A percentile compares a stretch with the other conserved stretches of the same genome.
These are phyloP conservation scores for Picochlorum sp. DNA, from an alignment of 139 green algal species.

Conservation along the genomic window DNA sequence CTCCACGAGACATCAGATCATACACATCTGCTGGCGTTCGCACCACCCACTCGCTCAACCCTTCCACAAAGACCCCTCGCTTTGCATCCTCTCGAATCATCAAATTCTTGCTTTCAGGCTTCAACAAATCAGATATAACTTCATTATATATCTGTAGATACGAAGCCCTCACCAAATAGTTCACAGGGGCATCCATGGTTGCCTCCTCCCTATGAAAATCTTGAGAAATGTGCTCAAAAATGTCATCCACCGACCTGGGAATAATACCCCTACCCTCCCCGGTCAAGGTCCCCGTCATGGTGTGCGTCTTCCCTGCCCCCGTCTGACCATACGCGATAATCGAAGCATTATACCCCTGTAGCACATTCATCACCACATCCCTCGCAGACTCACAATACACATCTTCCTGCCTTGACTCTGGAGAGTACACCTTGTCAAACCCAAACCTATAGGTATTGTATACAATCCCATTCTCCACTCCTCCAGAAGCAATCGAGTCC, in stretches of 20 bases:
- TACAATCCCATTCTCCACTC: slow-evolving; percentile 38
- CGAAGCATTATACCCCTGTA: slow-evolving; percentile 83
- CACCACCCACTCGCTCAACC: slow-evolving; percentile 92
- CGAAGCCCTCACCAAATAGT: slow-evolving; percentile 88
- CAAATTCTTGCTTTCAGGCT: slow-evolving; percentile 76
- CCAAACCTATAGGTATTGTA: slow-evolving; percentile 62
- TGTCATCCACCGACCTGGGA: slow-evolving; percentile 85
- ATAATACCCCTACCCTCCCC: slow-evolving; percentile 75
- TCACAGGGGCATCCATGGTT: slow-evolving; percentile 18
- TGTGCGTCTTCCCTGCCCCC: slow-evolving; percentile 79
- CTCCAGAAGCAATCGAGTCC: slow-evolving; percentile 23
- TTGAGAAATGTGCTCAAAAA: slow-evolving; percentile 83
- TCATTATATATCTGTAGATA: slow-evolving; percentile 99
- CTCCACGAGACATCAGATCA: slow-evolving; percentile 75
- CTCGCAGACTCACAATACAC: slow-evolving; percentile 73
- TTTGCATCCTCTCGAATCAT: slow-evolving; percentile 79
- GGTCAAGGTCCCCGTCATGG: slow-evolving; percentile 70
- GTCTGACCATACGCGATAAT: slow-evolving; percentile 91
- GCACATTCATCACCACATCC: slow-evolving; percentile 60
- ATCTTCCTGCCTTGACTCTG: slow-evolving; percentile 59
- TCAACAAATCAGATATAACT: slow-evolving; percentile 89
- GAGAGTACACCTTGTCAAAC: slow-evolving; percentile 87
- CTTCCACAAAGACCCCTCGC: slow-evolving; percentile 80
- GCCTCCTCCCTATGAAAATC: slow-evolving; percentile 48
- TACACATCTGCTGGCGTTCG: slow-evolving; percentile 68